Evolutionary conservation across 179 eudicot species (phyloP).

Genomic region (Corrigiola litoralis): DNA sequence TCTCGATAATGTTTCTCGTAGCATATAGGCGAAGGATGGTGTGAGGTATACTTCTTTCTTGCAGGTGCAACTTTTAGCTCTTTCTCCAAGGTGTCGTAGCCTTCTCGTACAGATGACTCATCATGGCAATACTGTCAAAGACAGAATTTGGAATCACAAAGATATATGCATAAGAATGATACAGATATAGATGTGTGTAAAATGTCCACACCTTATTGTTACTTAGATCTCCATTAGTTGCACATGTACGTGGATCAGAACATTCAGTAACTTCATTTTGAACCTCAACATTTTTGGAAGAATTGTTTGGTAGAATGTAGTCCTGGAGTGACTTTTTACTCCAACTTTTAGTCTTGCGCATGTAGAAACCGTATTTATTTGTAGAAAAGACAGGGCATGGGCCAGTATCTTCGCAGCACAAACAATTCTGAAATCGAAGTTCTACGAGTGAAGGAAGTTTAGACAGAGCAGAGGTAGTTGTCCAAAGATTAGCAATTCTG

Average conservation of each 20-base stretch:
- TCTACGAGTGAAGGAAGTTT: constrained; percentile 72
- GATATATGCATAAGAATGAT: no score
- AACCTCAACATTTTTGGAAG: constrained; percentile 4
- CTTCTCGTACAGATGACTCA: constrained; percentile 20
- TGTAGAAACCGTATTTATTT: constrained; percentile 6
- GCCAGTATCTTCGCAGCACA: constrained; percentile 42
- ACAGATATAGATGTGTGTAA: neutral
- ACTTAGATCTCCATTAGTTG: neutral
- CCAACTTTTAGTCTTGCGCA: neutral
- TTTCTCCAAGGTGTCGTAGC: constrained; percentile 1
- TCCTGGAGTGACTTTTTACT: neutral
- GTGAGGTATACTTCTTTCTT: constrained; percentile 41
- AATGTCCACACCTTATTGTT: constrained; percentile 13
- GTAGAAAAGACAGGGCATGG: constrained; percentile 39
- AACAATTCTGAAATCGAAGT: constrained; percentile 78
- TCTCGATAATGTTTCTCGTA: constrained; percentile 76
- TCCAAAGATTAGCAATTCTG: constrained; percentile 79
- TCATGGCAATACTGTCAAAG: constrained; percentile 10
- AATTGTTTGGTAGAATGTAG: neutral
- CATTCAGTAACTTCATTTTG: neutral
- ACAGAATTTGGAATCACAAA: neutral
- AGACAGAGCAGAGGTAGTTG: constrained; percentile 61
- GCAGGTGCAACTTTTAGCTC: neutral
- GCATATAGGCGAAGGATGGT: constrained; percentile 88
- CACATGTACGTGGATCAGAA: no score